A percentile compares a stretch with the other conserved stretches of the same genome.
These are phyloP conservation scores for Alternaria sp. DNA, from an alignment of 2,329 filamentous ascomycete species.

Conservation along the genomic window DNA sequence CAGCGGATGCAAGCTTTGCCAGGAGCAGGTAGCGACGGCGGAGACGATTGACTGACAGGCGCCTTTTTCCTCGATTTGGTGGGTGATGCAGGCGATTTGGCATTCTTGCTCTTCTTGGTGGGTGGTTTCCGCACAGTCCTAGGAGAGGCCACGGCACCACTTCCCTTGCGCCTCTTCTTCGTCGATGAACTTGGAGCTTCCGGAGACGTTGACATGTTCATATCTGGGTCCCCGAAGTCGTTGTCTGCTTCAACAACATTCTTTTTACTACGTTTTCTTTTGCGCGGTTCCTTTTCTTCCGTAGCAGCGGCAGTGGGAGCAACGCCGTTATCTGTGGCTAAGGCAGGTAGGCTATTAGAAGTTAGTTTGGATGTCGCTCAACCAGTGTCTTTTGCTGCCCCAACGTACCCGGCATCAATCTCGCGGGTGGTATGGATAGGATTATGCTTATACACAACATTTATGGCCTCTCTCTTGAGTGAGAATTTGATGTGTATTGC, in stretches of 20 bases:
- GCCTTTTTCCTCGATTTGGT: slow-evolving; percentile 21
- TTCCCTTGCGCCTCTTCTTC: slow-evolving; percentile 32
- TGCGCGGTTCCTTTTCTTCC: slow-evolving; percentile 17
- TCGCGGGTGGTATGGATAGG: slow-evolving; percentile 32
- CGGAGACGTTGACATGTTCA: slow-evolving; percentile 32
- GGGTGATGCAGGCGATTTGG: slow-evolving; percentile 22
- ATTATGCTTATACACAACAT: slow-evolving; percentile 47
- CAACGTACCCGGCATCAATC: slow-evolving; percentile 27
- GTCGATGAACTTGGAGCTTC: slow-evolving; percentile 20
- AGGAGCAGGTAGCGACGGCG: slow-evolving; percentile 15
- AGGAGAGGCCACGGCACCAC: slow-evolving; percentile 4
- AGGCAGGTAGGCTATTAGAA: slow-evolving; percentile 7
- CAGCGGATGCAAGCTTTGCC: slow-evolving; percentile 29
- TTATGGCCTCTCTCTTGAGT: slow-evolving; percentile 41
- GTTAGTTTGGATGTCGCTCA: neutral
- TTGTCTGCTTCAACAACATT: slow-evolving; percentile 18
- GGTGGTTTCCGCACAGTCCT: slow-evolving; percentile 8
- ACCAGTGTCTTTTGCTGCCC: neutral
- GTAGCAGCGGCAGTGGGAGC: slow-evolving; percentile 4
- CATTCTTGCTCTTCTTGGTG: slow-evolving; percentile 26
- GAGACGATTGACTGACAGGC: slow-evolving; percentile 3
- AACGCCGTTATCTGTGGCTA: slow-evolving; percentile 5
- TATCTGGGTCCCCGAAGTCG: slow-evolving; percentile 16
- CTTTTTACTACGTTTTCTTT: slow-evolving; percentile 29
- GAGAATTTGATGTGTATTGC: slow-evolving; percentile 46